Percentiles rank a stretch among this genome's conserved stretches.
Conservation (phyloP, 2,329 filamentous ascomycete species). For the Aspergillus fischeri region DNA sequence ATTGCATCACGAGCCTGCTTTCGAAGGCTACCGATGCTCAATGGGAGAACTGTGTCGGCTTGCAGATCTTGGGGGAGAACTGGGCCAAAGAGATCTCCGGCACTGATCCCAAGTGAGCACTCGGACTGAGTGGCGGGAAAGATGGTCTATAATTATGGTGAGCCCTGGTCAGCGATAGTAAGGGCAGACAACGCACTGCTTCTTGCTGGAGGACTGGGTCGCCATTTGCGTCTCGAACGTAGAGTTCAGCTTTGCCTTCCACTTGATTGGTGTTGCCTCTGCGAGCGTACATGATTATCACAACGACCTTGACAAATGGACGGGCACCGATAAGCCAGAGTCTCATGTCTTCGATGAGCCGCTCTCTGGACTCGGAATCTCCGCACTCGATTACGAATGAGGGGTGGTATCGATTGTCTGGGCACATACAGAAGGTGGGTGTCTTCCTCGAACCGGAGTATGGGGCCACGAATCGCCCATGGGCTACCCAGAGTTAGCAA, state of each 20-base stretch:
- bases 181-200: background rate
- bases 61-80: background rate
- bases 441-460: background rate
- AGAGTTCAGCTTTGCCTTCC: background rate
- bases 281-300: background rate
- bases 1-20: background rate
- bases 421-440: background rate
- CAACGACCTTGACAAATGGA: background rate
- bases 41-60: background rate
- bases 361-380: background rate
- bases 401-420: background rate
- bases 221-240: background rate
- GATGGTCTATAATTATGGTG: background rate
- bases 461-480: background rate
- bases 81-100: background rate
- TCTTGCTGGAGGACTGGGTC: background rate
- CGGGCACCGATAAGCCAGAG: background rate
- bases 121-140: background rate
- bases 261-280: background rate
- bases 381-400: background rate
- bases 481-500: background rate
- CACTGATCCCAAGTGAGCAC: background rate
- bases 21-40: background rate
- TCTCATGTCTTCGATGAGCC: background rate
- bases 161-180: background rate